Conservation (phyloP, 371 early-diverging fungal species). For the Mycotypha africana region DNA sequence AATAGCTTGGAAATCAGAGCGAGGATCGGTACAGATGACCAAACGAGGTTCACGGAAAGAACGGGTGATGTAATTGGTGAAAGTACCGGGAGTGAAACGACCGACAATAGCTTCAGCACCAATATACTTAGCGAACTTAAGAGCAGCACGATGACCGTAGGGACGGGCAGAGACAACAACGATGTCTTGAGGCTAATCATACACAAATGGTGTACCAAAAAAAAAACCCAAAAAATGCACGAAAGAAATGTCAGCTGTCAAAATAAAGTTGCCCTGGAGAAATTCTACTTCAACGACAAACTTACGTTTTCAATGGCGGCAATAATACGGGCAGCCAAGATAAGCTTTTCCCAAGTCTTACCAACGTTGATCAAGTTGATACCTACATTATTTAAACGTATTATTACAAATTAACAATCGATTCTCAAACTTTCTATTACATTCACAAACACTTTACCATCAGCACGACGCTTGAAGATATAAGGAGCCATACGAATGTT, state of each 20-base stretch:
- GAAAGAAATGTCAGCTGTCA: no score
- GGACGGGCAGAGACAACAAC: conserved; percentile 96
- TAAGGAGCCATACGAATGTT: conserved; percentile 89
- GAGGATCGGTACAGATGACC: conserved; percentile 98
- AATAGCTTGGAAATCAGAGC: conserved; percentile 98
- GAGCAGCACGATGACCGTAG: conserved; percentile 98
- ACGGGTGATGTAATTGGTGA: conserved; percentile 99
- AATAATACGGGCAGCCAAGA: conserved; percentile 97
- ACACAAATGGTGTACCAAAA: no score
- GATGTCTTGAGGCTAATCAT: conserved; percentile 78
- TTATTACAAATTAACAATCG: neutral
- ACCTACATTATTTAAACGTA: conserved; percentile 17
- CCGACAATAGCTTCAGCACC: conserved; percentile 98
- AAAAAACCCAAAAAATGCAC: no score
- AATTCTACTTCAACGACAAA: no score
- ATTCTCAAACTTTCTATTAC: neutral
- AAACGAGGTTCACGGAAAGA: conserved; percentile 98
- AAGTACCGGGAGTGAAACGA: conserved; percentile 99
- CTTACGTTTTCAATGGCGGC: conserved; percentile 90
- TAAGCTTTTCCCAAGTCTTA: conserved; percentile 99
- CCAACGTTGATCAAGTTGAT: conserved; percentile 97
- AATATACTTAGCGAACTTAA: conserved; percentile 97
- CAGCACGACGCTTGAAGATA: conserved; percentile 92
- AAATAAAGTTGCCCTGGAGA: no score
- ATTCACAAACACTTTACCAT: conserved; percentile 71